These are phyloP conservation scores for Pyrenochaeta sp. DNA, from an alignment of 2,329 filamentous ascomycete genomes.

Conservation along the genomic window DNA sequence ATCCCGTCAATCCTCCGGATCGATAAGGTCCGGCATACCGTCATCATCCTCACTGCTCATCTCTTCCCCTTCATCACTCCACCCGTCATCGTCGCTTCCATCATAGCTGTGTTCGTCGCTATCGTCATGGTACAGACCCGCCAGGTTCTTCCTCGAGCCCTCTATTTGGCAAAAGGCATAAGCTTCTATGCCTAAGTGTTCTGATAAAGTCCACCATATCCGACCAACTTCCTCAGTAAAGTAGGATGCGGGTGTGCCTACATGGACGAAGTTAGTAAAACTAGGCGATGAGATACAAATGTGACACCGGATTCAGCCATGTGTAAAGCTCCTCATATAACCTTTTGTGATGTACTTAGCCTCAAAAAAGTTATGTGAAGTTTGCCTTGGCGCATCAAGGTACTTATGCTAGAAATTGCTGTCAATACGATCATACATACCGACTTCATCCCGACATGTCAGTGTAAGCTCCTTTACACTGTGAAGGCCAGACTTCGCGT, in stretches of 20 bases:
- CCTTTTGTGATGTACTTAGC: too few species aligned
- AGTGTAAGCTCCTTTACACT: constrained; percentile 17
- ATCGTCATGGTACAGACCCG: constrained; percentile 8
- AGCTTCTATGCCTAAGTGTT: constrained; percentile 7
- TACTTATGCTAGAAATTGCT: not conserved
- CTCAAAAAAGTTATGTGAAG: too few species aligned
- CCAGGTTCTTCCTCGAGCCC: constrained; percentile 9
- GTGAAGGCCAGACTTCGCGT: not conserved
- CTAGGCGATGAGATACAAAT: not conserved
- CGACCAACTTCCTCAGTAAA: constrained; percentile 12
- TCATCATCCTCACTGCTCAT: constrained; percentile 7
- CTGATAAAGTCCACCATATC: constrained; percentile 16
- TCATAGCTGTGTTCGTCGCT: not conserved
- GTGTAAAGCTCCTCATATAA: too few species aligned
- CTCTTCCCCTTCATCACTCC: constrained; percentile 1
- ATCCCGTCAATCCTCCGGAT: not conserved
- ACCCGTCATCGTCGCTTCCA: constrained; percentile 5
- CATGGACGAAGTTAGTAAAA: not conserved
- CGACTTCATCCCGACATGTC: constrained; percentile 21
- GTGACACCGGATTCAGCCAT: too few species aligned
- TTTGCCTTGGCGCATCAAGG: too few species aligned
- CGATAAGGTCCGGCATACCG: constrained; percentile 12
- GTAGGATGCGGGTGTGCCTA: constrained; percentile 5
- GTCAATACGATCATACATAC: not conserved
- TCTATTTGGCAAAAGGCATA: constrained; percentile 18